Conservation (phyloP, 2,329 filamentous ascomycete genomes). For the Aspergillus candidus region DNA sequence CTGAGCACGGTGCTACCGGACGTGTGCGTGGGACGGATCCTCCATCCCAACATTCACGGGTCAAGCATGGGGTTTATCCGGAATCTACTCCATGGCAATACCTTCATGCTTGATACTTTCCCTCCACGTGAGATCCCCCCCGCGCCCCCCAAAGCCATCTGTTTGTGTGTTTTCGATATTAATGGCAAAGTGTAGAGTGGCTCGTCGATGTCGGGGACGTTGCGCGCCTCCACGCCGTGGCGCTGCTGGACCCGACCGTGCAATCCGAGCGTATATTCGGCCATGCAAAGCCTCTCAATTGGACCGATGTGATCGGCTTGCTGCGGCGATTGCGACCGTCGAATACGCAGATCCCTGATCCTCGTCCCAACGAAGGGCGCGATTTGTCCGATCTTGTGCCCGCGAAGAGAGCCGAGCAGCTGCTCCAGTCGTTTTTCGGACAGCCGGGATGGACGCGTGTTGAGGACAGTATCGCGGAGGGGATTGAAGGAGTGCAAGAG, state of each 20-base stretch:
- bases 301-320: constrained; percentile 37
- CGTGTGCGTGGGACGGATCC: constrained; percentile 23
- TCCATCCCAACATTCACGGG: constrained; percentile 30
- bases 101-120: constrained; percentile 42
- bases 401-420: constrained; percentile 19
- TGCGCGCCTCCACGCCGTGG: constrained; percentile 50
- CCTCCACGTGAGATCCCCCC: constrained; percentile 12
- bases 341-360: constrained; percentile 28
- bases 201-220: constrained; percentile 45
- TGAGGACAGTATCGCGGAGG: constrained; percentile 17
- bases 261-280: constrained; percentile 50
- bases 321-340: constrained; percentile 36
- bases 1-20: constrained; percentile 38
- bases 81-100: constrained; percentile 9
- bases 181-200: constrained; percentile 30
- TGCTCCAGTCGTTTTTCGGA: constrained; percentile 26
- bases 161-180: constrained; percentile 36
- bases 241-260: constrained; percentile 43
- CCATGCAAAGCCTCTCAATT: constrained; percentile 45
- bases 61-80: constrained; percentile 35
- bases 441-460: constrained; percentile 23
- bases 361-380: constrained; percentile 16
- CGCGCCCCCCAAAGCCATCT: constrained; percentile 28
- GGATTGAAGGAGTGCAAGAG: constrained; percentile 2
- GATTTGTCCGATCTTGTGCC: constrained; percentile 22